A percentile compares a stretch with the other conserved stretches of the same genome.
Conservation (phyloP, 1,139 yeast species). For the Protomyces inundatus region DNA sequence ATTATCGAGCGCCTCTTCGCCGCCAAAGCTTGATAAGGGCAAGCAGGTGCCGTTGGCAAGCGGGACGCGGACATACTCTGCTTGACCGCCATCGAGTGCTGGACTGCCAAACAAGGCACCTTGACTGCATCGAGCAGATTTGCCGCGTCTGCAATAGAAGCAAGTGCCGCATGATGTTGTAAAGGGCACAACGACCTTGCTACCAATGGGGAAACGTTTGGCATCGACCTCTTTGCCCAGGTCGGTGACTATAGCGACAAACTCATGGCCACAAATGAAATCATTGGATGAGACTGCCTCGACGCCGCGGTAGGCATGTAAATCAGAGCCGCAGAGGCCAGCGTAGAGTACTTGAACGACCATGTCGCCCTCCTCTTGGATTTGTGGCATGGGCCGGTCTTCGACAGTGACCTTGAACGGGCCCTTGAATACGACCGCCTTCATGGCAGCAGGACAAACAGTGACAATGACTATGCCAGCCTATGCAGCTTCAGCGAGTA, state of each 20-base stretch:
- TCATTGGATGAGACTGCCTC: constrained; percentile 34
- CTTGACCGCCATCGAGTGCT: constrained; percentile 56
- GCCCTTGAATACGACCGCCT: constrained; percentile 55
- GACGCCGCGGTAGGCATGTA: constrained; percentile 58
- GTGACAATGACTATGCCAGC: not conserved
- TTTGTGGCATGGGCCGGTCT: constrained; percentile 45
- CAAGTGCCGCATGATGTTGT: constrained; percentile 47
- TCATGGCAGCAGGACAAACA: constrained; percentile 40
- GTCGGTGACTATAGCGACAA: constrained; percentile 48
- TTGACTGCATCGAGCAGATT: constrained; percentile 49
- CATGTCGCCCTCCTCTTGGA: constrained; percentile 45
- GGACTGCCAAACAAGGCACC: constrained; percentile 54
- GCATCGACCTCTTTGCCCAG: constrained; percentile 42
- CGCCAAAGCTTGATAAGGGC: constrained; percentile 39
- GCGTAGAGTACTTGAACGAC: constrained; percentile 51
- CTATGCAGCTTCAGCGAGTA: not conserved
- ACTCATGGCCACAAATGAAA: constrained; percentile 56
- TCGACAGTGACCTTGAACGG: constrained; percentile 47
- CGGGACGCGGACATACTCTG: constrained; percentile 57
- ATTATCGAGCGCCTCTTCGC: not conserved
- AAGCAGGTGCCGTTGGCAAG: constrained; percentile 46
- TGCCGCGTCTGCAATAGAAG: constrained; percentile 52
- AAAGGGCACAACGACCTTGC: constrained; percentile 37
- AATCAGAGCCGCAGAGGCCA: constrained; percentile 39
- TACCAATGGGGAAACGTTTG: constrained; percentile 38